phyloP scores from a whole-genome alignment of 352 stramenopile species.

The Plasmopara halstedii region DNA sequence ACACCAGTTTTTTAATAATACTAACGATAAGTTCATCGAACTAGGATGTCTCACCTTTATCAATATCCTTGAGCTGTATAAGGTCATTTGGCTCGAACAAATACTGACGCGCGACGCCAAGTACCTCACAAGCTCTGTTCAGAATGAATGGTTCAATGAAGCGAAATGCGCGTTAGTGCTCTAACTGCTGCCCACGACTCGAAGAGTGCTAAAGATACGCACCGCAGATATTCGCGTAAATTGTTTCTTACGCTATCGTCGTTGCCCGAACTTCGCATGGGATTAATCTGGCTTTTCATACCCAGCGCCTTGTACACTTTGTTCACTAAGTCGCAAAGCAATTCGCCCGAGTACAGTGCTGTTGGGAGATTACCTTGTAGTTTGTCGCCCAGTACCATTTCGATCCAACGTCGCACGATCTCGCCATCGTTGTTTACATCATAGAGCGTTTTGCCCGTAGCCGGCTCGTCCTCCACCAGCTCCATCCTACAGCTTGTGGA shows the following conservation, averaged over 20 bases:
- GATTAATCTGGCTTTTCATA: slow-evolving; percentile 56
- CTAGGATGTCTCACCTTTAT: slow-evolving; percentile 40
- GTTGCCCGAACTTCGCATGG: slow-evolving; percentile 5
- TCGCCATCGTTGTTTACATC: slow-evolving; percentile 44
- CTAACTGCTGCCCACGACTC: too few relatives aligned
- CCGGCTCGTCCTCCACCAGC: slow-evolving; percentile 19
- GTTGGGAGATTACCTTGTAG: slow-evolving; percentile 37
- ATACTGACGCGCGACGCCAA: slow-evolving; percentile 50
- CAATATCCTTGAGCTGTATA: slow-evolving; percentile 44
- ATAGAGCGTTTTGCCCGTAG: slow-evolving; percentile 24
- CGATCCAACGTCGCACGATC: slow-evolving; percentile 79
- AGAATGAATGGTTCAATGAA: slow-evolving; percentile 5
- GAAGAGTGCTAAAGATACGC: too few relatives aligned
- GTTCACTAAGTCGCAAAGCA: slow-evolving; percentile 63
- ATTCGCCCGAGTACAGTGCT: slow-evolving; percentile 51
- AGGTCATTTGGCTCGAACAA: slow-evolving; percentile 72
- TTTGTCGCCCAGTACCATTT: slow-evolving; percentile 84
- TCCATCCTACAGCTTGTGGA: too few relatives aligned
- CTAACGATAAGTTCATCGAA: background rate
- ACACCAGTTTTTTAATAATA: slow-evolving; percentile 3
- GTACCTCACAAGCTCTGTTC: slow-evolving; percentile 49
- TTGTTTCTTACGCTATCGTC: slow-evolving; percentile 30
- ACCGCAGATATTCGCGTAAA: slow-evolving; percentile 64
- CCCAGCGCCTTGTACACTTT: slow-evolving; percentile 67
- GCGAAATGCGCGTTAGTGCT: too few relatives aligned